Percentiles rank a stretch among this genome's conserved stretches.
Conservation (phyloP, 1,284 basidiomycete genomes). For the Wolfiporia cocos region DNA sequence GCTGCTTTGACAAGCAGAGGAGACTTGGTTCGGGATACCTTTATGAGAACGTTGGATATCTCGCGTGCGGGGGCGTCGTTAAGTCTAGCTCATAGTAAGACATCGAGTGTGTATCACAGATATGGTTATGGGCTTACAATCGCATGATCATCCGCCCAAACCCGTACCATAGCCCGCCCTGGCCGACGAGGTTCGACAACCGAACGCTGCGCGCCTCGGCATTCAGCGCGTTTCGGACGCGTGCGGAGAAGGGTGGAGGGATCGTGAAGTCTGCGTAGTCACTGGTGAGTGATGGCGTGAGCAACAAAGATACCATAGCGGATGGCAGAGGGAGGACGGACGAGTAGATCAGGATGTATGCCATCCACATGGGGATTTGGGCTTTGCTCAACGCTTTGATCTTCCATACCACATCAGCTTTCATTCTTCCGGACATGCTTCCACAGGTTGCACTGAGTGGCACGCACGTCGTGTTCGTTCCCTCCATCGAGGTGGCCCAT, state of each 20-base stretch:
- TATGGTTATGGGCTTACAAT: constrained; percentile 45
- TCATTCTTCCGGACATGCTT: too few species aligned
- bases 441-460: constrained; percentile 2
- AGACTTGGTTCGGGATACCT: constrained; percentile 49
- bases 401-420: constrained; percentile 29
- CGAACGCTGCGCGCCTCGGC: constrained; percentile 80
- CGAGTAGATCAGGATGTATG: constrained; percentile 79
- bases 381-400: constrained; percentile 70
- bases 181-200: constrained; percentile 74
- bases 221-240: constrained; percentile 79
- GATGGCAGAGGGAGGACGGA: constrained; percentile 29
- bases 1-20: neutral
- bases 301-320: constrained; percentile 9
- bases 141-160: constrained; percentile 81
- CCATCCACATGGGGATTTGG: constrained; percentile 84
- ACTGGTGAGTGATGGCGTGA: constrained; percentile 30
- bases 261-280: constrained; percentile 85
- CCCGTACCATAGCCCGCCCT: constrained; percentile 86
- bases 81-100: constrained; percentile 58
- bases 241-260: constrained; percentile 66
- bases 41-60: constrained; percentile 63
- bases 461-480: constrained; percentile 68
- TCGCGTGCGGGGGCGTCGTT: constrained; percentile 64
- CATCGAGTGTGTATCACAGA: neutral
- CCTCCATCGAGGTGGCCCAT: constrained; percentile 87